Evolutionary conservation across 192 early-diverging fungal genomes (phyloP).

Genomic region (Thamnidium elegans): DNA sequence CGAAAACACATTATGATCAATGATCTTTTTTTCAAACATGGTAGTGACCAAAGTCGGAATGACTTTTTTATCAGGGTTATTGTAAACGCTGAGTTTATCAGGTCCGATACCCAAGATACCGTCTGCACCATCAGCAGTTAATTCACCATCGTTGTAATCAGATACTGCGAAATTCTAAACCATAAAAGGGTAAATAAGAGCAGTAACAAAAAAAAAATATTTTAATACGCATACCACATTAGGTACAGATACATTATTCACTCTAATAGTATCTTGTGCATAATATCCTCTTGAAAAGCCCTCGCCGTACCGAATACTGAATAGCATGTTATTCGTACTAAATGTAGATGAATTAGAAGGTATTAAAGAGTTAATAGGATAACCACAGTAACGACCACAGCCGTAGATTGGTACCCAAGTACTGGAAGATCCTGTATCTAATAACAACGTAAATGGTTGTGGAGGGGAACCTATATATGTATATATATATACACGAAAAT

Average conservation of each 20-base stretch:
- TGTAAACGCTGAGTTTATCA: slow-evolving; percentile 19
- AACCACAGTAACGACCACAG: slow-evolving; percentile 28
- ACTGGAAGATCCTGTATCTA: slow-evolving; percentile 36
- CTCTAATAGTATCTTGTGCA: slow-evolving; percentile 25
- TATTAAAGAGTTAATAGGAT: slow-evolving; percentile 16
- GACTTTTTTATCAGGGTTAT: slow-evolving; percentile 17
- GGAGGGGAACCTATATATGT: slow-evolving; percentile 25
- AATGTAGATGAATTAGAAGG: slow-evolving; percentile 15
- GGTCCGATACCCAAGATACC: slow-evolving; percentile 28
- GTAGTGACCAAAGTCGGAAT: slow-evolving; percentile 28
- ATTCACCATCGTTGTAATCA: slow-evolving; percentile 35
- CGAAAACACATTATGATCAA: slow-evolving; percentile 28
- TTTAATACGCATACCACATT: slow-evolving; percentile 21
- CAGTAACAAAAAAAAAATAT: background rate
- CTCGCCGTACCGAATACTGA: slow-evolving; percentile 30
- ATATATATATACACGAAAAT: too few species aligned
- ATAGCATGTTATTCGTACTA: slow-evolving; percentile 1
- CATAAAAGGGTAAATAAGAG: background rate
- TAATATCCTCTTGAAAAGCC: slow-evolving; percentile 31
- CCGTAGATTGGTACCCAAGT: slow-evolving; percentile 31
- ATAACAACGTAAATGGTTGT: slow-evolving; percentile 33
- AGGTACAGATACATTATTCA: slow-evolving; percentile 9
- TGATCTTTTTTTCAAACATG: slow-evolving; percentile 23
- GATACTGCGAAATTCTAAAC: slow-evolving; percentile 29
- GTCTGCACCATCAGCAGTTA: slow-evolving; percentile 29